Evolutionary conservation across 2,329 filamentous ascomycete species (phyloP).

Genomic region (Drechslerella coelobrocha): DNA sequence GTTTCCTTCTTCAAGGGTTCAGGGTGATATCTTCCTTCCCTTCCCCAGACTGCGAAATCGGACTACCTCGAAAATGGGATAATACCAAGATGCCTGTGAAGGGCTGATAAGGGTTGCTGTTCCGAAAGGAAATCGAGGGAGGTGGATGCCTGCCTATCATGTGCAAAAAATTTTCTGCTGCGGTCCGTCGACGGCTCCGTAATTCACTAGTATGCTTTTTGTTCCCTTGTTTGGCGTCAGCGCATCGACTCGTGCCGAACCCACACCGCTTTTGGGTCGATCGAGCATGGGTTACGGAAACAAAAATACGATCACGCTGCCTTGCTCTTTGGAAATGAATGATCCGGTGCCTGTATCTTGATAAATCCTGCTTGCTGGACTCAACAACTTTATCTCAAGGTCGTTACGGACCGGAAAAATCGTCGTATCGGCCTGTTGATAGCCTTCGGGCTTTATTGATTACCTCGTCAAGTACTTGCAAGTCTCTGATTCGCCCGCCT

Average conservation of each 20-base stretch:
- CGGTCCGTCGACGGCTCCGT: conserved; percentile 47
- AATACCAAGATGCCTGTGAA: conserved; percentile 37
- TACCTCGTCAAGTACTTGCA: conserved; percentile 11
- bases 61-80: conserved; percentile 47
- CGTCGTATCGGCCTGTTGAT: conserved; percentile 16
- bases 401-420: conserved; percentile 31
- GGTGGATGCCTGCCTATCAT: conserved; percentile 47
- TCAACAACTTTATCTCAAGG: conserved; percentile 1
- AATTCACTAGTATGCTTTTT: conserved; percentile 6
- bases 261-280: conserved; percentile 38
- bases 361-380: conserved; percentile 17
- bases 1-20: conserved; percentile 41
- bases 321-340: conserved; percentile 17
- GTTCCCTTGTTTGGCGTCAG: conserved; percentile 32
- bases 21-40: conserved; percentile 22
- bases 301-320: conserved; percentile 32
- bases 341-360: conserved; percentile 11
- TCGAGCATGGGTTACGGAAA: conserved; percentile 39
- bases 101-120: conserved; percentile 48
- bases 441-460: conserved; percentile 12
- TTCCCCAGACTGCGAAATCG: conserved; percentile 51
- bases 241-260: conserved; percentile 50
- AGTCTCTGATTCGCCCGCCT: conserved; percentile 46
- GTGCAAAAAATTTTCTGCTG: conserved; percentile 41
- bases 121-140: conserved; percentile 30